Conservation (phyloP, 257 asterid species). For the Primulina huaijiensis region DNA sequence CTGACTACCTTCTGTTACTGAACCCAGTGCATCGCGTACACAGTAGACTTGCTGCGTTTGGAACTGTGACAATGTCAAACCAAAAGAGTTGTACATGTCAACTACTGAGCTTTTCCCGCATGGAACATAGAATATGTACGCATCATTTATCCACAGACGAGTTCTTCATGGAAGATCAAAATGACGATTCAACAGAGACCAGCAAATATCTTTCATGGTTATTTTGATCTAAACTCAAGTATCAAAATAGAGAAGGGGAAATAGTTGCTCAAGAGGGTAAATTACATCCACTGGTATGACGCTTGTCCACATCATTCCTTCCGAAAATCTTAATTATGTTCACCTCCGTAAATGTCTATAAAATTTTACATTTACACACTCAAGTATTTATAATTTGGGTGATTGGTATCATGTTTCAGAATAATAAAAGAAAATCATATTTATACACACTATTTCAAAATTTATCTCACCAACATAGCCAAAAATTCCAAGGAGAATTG, state of each 20-base stretch:
- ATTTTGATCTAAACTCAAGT: too few species aligned
- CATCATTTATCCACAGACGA: neutral
- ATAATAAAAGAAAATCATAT: neutral
- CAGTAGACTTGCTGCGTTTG: constrained; percentile 95
- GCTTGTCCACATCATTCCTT: neutral
- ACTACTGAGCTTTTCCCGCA: neutral
- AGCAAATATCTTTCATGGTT: neutral
- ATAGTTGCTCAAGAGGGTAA: neutral
- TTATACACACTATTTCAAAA: neutral
- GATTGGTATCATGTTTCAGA: neutral
- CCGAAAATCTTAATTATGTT: neutral
- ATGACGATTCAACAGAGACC: neutral
- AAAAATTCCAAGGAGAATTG: neutral
- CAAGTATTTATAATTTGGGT: neutral
- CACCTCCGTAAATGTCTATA: neutral
- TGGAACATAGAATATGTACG: constrained; percentile 1
- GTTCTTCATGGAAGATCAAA: neutral
- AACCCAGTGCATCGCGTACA: constrained; percentile 72
- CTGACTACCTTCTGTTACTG: constrained; percentile 88
- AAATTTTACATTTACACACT: neutral
- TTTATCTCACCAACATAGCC: neutral
- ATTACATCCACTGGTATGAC: neutral
- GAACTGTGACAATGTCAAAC: constrained; percentile 52
- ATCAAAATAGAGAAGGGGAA: too few species aligned
- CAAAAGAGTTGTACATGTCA: constrained; percentile 20